Evolutionary conservation across 495 filamentous ascomycete genomes (phyloP).

Genomic region (Podospora bellae-mahoneyi): DNA sequence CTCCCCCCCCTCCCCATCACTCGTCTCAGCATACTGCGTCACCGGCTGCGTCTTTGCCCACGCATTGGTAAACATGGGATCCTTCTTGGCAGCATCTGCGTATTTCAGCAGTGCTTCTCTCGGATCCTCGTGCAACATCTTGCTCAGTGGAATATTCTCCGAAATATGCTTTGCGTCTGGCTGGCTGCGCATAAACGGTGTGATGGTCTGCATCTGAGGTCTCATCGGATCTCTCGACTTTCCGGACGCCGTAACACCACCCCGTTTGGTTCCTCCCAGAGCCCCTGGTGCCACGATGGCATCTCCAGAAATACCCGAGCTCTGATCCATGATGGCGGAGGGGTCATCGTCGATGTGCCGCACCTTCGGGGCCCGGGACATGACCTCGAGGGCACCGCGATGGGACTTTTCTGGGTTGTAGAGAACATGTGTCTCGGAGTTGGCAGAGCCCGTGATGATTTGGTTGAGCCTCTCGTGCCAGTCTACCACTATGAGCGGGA

Average conservation of each 20-base stretch:
- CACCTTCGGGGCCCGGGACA: conserved; percentile 90
- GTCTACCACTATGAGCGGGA: conserved; percentile 74
- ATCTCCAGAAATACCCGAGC: conserved; percentile 76
- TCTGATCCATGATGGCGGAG: conserved; percentile 75
- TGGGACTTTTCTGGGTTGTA: conserved; percentile 81
- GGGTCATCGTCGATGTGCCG: conserved; percentile 93
- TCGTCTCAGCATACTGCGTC: conserved; percentile 87
- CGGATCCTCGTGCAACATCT: conserved; percentile 97
- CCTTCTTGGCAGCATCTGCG: conserved; percentile 88
- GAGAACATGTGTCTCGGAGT: conserved; percentile 81
- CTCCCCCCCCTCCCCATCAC: conserved; percentile 82
- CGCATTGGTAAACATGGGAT: conserved; percentile 89
- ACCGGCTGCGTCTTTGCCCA: conserved; percentile 92
- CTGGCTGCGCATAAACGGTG: conserved; percentile 86
- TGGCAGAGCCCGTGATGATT: conserved; percentile 89
- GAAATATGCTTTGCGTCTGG: conserved; percentile 88
- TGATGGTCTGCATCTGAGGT: conserved; percentile 77
- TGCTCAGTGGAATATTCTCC: conserved; percentile 80
- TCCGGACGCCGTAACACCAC: conserved; percentile 75
- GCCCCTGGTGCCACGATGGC: conserved; percentile 67
- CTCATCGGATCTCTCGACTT: conserved; percentile 72
- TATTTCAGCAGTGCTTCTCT: conserved; percentile 92
- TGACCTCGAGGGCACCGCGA: conserved; percentile 79
- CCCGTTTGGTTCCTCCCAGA: conserved; percentile 38
- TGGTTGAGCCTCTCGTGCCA: conserved; percentile 97